Percentiles rank a stretch among this genome's conserved stretches.
Evolutionary conservation across 2,329 filamentous ascomycete species (phyloP).

Genomic region (Trichophyton mentagrophytes): DNA sequence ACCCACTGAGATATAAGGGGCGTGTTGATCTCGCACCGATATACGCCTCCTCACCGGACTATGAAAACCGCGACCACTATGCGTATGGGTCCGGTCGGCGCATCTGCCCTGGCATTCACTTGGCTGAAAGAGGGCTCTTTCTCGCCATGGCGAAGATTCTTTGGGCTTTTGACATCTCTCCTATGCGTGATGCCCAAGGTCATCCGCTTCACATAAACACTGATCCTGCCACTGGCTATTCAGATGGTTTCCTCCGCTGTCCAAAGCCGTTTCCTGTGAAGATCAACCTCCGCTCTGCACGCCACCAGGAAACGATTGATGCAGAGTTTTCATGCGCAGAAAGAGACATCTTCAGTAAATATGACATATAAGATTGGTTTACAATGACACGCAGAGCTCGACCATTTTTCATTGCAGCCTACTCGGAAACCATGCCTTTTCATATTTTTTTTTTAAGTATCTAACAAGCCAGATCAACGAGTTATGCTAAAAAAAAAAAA

Average conservation of each 20-base stretch:
- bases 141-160: constrained; percentile 38
- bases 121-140: constrained; percentile 40
- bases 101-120: constrained; percentile 31
- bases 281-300: neutral
- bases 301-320: neutral
- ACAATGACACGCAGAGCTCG: neutral
- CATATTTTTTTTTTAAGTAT: too few species aligned
- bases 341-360: neutral
- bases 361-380: neutral
- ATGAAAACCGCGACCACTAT: constrained; percentile 32
- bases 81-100: constrained; percentile 18
- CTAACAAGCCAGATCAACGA: too few species aligned
- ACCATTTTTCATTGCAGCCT: too few species aligned
- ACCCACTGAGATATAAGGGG: constrained; percentile 20
- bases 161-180: constrained; percentile 33
- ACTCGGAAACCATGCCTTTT: too few species aligned
- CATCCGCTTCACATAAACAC: neutral
- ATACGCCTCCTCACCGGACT: constrained; percentile 19
- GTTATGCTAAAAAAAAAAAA: neutral
- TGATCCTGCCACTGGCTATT: neutral
- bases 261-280: neutral
- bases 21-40: constrained; percentile 21
- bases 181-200: neutral
- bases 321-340: neutral
- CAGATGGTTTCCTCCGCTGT: neutral